Percentiles rank a stretch among this genome's conserved stretches.
These are phyloP conservation scores for Chloris gayana DNA, from an alignment of 176 grass and related monocot species.

Conservation along the genomic window DNA sequence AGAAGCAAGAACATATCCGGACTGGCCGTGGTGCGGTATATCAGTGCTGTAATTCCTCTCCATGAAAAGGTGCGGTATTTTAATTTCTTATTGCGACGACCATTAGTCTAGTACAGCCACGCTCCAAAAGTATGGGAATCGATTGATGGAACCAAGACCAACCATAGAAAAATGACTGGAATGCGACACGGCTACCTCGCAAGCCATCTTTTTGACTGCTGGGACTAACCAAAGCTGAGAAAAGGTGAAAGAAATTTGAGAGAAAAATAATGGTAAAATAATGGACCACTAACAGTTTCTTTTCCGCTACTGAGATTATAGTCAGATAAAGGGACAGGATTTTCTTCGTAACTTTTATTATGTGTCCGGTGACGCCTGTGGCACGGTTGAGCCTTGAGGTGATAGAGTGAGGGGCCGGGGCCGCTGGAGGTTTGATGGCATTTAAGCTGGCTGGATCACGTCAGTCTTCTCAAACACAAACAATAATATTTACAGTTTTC, in stretches of 20 bases:
- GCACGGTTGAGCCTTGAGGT: constrained; percentile 20
- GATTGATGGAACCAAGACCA: constrained; percentile 39
- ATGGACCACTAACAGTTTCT: not conserved
- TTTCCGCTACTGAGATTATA: constrained; percentile 26
- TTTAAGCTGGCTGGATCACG: constrained; percentile 25
- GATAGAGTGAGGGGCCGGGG: constrained; percentile 15
- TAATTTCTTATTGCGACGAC: not conserved
- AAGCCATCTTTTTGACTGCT: constrained; percentile 56
- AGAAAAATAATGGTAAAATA: constrained; percentile 8
- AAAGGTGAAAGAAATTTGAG: constrained; percentile 39
- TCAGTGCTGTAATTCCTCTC: not conserved
- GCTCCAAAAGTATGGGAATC: constrained; percentile 58
- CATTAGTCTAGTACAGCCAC: constrained; percentile 19
- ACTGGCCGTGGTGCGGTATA: not conserved
- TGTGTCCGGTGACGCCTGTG: not conserved
- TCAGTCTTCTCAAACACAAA: constrained; percentile 7
- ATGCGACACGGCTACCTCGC: constrained; percentile 15
- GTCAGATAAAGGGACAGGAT: constrained; percentile 30
- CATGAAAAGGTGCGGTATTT: constrained; percentile 13
- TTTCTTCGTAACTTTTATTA: constrained; percentile 18
- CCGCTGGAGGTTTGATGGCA: constrained; percentile 22
- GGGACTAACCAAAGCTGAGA: constrained; percentile 25
- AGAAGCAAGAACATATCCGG: not conserved
- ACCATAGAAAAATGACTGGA: constrained; percentile 3
- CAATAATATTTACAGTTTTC: not conserved